phyloP scores from a whole-genome alignment of 2,329 filamentous ascomycete genomes.

The Cercospora sp. region DNA sequence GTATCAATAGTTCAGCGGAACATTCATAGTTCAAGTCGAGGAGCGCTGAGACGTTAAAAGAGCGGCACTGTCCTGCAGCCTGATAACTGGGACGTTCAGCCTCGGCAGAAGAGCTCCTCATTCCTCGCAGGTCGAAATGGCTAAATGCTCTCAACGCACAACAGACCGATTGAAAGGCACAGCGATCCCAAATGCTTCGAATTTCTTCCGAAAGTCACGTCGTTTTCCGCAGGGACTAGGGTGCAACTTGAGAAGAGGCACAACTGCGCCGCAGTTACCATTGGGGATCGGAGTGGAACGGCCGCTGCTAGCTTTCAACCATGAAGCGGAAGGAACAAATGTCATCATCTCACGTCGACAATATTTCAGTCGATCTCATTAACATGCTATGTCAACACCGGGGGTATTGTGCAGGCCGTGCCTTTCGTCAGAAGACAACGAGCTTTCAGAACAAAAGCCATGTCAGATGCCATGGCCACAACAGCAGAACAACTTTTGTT shows the following conservation, averaged over 20 bases:
- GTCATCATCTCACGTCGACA: neutral
- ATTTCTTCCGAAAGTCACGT: neutral
- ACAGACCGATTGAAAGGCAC: neutral
- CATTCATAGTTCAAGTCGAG: neutral
- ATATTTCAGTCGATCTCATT: neutral
- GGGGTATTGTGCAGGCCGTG: neutral
- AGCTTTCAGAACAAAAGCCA: neutral
- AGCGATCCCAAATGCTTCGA: neutral
- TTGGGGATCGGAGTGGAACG: neutral
- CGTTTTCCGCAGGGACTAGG: neutral
- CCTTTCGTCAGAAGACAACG: neutral
- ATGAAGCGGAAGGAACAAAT: neutral
- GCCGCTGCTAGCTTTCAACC: neutral
- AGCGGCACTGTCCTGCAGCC: neutral
- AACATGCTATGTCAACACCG: neutral
- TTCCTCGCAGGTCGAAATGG: neutral
- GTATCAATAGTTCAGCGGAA: neutral
- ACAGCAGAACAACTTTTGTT: neutral
- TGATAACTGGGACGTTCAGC: neutral
- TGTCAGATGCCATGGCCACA: neutral
- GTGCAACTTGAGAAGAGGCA: neutral
- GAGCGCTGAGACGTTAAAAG: neutral
- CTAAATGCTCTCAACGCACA: neutral
- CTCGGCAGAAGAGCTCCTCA: neutral
- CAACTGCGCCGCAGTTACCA: neutral